Conservation (phyloP, 2,329 filamentous ascomycete species). For the Diaporthe aspalathi region DNA sequence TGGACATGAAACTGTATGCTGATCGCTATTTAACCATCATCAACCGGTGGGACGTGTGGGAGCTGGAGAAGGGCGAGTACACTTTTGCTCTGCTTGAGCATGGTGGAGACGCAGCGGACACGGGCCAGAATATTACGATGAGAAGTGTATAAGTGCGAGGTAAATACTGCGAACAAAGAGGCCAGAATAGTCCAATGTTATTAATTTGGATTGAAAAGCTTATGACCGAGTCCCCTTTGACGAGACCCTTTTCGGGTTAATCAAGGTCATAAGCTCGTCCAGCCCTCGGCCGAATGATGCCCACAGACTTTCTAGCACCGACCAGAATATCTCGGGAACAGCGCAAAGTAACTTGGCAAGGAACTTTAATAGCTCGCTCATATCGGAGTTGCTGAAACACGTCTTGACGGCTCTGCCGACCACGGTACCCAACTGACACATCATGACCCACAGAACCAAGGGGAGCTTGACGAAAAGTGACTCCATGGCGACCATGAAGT, state of each 20-base stretch:
- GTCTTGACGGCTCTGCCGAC: constrained; percentile 45
- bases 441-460: constrained; percentile 43
- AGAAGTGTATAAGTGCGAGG: constrained; percentile 45
- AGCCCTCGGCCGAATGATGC: background rate
- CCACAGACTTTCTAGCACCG: constrained; percentile 1
- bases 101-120: constrained; percentile 51
- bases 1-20: constrained; percentile 53
- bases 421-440: constrained; percentile 43
- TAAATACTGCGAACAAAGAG: rapidly evolving
- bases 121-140: constrained; percentile 53
- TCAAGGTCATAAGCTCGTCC: background rate
- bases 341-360: background rate
- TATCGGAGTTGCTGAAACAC: constrained; percentile 44
- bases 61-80: constrained; percentile 56
- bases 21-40: constrained; percentile 56
- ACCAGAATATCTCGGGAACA: background rate
- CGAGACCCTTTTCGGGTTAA: background rate
- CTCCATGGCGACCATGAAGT: constrained; percentile 46
- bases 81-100: constrained; percentile 55
- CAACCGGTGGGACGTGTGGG: constrained; percentile 55
- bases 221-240: background rate
- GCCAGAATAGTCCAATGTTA: background rate
- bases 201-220: background rate
- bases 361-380: too few relatives aligned
- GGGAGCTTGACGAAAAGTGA: constrained; percentile 50